Evolutionary conservation across 148 eudicot genomes (phyloP).

Genomic region (Amaranthus hypochondriacus): DNA sequence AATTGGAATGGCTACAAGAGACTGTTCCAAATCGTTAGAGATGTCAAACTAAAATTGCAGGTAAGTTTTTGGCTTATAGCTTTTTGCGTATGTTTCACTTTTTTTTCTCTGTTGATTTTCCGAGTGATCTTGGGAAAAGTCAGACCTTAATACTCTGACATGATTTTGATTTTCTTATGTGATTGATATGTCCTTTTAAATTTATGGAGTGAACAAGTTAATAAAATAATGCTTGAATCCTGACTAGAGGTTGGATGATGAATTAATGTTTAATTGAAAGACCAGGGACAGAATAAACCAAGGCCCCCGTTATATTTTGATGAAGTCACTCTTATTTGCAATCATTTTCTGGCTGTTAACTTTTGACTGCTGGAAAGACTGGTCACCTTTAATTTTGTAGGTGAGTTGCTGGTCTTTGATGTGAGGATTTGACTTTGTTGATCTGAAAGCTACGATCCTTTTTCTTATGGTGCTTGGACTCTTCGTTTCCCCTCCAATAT

Average conservation of each 20-base stretch:
- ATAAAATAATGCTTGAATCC: not conserved
- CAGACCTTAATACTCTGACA: not conserved
- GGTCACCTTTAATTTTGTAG: not conserved
- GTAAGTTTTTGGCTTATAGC: slow-evolving; percentile 34
- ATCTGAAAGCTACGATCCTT: not conserved
- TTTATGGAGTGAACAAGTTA: not conserved
- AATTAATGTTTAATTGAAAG: too few relatives aligned
- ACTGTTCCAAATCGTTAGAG: slow-evolving; percentile 74
- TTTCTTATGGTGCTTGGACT: not conserved
- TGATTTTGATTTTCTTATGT: not conserved
- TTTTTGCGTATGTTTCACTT: not conserved
- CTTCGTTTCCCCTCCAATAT: not conserved
- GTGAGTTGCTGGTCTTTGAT: too few relatives aligned
- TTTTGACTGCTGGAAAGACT: not conserved
- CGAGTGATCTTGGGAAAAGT: not conserved
- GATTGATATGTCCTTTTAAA: not conserved
- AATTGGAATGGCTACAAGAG: slow-evolving; percentile 88
- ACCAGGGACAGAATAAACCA: too few relatives aligned
- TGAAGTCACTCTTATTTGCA: not conserved
- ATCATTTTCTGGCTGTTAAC: not conserved
- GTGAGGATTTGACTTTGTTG: too few relatives aligned
- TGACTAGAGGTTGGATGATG: not conserved
- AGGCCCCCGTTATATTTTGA: not conserved
- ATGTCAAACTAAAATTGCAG: slow-evolving; percentile 73
- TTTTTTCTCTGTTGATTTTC: not conserved